A percentile compares a stretch with the other conserved stretches of the same genome.
Conservation (phyloP, 306 rosid genomes). For the Carpinus fangiana region DNA sequence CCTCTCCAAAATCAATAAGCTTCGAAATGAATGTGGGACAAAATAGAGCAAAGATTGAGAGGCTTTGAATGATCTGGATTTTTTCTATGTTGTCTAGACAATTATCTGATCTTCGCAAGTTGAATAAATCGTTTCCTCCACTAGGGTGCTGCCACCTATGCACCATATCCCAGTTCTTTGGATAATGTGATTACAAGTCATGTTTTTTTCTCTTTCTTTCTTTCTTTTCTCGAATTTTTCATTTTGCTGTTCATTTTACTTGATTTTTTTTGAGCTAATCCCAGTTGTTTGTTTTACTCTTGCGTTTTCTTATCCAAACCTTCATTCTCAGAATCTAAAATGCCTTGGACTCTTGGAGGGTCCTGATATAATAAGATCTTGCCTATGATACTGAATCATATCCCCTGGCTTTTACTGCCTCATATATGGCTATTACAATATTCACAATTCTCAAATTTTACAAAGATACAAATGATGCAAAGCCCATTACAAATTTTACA, state of each 20-base stretch:
- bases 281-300: too few relatives aligned
- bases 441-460: too few relatives aligned
- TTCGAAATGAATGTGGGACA: slow-evolving; percentile 15
- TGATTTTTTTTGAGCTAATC: background rate
- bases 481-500: too few relatives aligned
- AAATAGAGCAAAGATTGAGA: slow-evolving; percentile 22
- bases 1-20: slow-evolving; percentile 1
- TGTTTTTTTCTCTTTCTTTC: background rate
- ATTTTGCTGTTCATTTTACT: background rate
- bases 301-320: too few relatives aligned
- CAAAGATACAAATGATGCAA: too few relatives aligned
- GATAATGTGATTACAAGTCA: slow-evolving; percentile 51
- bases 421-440: too few relatives aligned
- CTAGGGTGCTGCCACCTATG: slow-evolving; percentile 58
- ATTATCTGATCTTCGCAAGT: slow-evolving; percentile 52
- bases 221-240: background rate
- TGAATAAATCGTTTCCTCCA: slow-evolving; percentile 58
- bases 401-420: too few relatives aligned
- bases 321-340: too few relatives aligned
- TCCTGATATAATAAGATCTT: too few relatives aligned
- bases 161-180: slow-evolving; percentile 62
- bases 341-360: too few relatives aligned
- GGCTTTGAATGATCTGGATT: slow-evolving; percentile 43
- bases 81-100: slow-evolving; percentile 23
- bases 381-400: too few relatives aligned